Percentiles rank a stretch among this genome's conserved stretches.
Conservation (phyloP, 2,329 filamentous ascomycete genomes). For the Paraconiothyrium sp. region DNA sequence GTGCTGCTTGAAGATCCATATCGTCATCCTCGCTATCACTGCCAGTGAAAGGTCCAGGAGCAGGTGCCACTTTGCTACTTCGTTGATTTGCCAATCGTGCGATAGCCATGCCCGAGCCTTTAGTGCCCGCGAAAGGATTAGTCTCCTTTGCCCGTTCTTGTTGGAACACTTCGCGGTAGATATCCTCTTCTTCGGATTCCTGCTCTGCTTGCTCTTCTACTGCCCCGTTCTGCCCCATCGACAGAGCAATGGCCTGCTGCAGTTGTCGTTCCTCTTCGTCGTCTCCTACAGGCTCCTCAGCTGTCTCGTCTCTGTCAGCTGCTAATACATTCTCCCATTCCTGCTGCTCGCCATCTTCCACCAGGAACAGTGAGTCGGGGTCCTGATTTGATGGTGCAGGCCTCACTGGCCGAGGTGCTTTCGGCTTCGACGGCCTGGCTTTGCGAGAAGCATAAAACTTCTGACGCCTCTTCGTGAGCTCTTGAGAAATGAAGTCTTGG, state of each 20-base stretch:
- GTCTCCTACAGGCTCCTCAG: slow-evolving; percentile 58
- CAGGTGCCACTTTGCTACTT: slow-evolving; percentile 62
- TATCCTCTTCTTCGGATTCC: slow-evolving; percentile 53
- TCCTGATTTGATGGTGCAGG: slow-evolving; percentile 46
- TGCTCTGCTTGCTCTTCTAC: slow-evolving; percentile 64
- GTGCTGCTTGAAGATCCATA: slow-evolving; percentile 78
- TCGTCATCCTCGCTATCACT: slow-evolving; percentile 74
- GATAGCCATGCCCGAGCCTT: slow-evolving; percentile 66
- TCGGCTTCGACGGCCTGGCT: slow-evolving; percentile 25
- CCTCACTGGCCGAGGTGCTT: slow-evolving; percentile 27
- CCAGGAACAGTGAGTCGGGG: slow-evolving; percentile 66
- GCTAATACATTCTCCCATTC: slow-evolving; percentile 52
- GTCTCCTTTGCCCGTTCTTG: slow-evolving; percentile 54
- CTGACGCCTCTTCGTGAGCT: slow-evolving; percentile 56
- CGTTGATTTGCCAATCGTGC: slow-evolving; percentile 79
- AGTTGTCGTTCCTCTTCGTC: slow-evolving; percentile 78
- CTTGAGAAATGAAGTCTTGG: slow-evolving; percentile 46
- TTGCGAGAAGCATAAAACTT: slow-evolving; percentile 58
- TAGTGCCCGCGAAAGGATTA: slow-evolving; percentile 52
- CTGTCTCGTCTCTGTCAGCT: slow-evolving; percentile 66
- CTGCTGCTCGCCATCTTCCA: slow-evolving; percentile 53
- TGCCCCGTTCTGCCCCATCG: slow-evolving; percentile 69
- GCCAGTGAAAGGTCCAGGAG: slow-evolving; percentile 50
- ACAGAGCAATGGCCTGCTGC: slow-evolving; percentile 83
- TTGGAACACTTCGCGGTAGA: slow-evolving; percentile 58